phyloP scores from a whole-genome alignment of 805 yeast genomes.

The Nakazawaea ernobii region DNA sequence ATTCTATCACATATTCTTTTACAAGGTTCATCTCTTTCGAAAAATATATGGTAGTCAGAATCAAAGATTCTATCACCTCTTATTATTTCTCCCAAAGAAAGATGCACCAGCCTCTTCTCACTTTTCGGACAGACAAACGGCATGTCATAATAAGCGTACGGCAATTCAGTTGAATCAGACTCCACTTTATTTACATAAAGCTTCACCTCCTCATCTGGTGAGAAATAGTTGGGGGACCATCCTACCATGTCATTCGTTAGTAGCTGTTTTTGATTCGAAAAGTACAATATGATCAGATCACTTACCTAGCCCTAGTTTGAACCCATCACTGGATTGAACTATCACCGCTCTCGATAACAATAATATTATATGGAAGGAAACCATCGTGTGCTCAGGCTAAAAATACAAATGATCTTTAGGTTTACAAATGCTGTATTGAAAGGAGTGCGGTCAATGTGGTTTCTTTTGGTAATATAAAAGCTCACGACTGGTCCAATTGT shows the following conservation, averaged over 20 bases:
- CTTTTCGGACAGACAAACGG: conserved; percentile 69
- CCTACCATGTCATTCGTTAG: conserved; percentile 1
- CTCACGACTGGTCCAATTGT: too few species aligned
- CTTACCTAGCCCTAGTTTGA: conserved; percentile 3
- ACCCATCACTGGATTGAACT: neutral
- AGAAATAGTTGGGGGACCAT: conserved; percentile 33
- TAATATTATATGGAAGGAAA: neutral
- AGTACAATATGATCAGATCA: too few species aligned
- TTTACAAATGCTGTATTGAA: too few species aligned
- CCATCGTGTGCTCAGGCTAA: too few species aligned
- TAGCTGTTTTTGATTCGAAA: too few species aligned
- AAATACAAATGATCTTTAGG: too few species aligned
- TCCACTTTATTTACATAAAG: conserved; percentile 72
- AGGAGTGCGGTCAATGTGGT: too few species aligned
- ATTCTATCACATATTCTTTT: conserved; percentile 60
- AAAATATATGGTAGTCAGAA: conserved; percentile 59
- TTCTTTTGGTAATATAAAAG: too few species aligned
- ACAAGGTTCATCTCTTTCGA: conserved; percentile 65
- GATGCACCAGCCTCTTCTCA: conserved; percentile 51
- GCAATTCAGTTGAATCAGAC: conserved; percentile 71
- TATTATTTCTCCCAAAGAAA: conserved; percentile 71
- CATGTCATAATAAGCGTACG: conserved; percentile 69
- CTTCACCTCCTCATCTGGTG: conserved; percentile 56
- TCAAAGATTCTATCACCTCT: conserved; percentile 78
- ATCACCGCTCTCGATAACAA: neutral